Evolutionary conservation across 2,329 filamentous ascomycete genomes (phyloP), one percentile per base, ranked within the genome.

Genomic region (Pestalotiopsis sp.): DNA sequence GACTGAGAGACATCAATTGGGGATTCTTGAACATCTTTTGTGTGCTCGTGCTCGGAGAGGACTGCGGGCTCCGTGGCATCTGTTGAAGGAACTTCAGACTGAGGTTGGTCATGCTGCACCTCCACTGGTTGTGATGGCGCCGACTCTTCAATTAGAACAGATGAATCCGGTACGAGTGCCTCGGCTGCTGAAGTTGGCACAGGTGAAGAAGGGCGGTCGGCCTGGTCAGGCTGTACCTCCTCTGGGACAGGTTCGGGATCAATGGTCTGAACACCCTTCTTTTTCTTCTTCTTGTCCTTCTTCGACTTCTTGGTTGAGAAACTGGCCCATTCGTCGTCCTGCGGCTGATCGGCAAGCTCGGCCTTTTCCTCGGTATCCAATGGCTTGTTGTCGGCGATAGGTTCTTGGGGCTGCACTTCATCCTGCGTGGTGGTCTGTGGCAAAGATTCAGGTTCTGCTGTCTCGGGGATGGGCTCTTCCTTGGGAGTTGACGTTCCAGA

Each of bases 271-370:
- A 62, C 68, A 27, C 66, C 59, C 20, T 66, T 65, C 64, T 75
- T 80, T 57, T 75, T 72, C 66, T 71, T 73, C 72, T 80, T 79
- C 69, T 79, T 80, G 66, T 77, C 79, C 69, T 79, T 80, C 71
- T 79, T 79, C 59, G 65, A 72, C 68, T 80, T 79, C 58, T 70
- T 68, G 49, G 57, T 23, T 25, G 68, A 41, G 5, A 56, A 63
- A 20, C 13, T 65, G 23, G 59, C 36, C 31, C 56, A 64, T 11
- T 64, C 66, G 25, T 59, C 65, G 23, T 70, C 56, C 20, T 14
- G 62, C 61, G 3, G 49, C 31, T 69, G 62, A 17, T 66, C 63
- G 13, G 25, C 27, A 20, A 49, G 41, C 66, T 71, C 68, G 11
- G 66, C 52, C n/a, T 67, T 49, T 64, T 69, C 69, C 14, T 69